These are phyloP conservation scores for Mortierella sp. DNA, from an alignment of 371 early-diverging fungal genomes.

Conservation along the genomic window DNA sequence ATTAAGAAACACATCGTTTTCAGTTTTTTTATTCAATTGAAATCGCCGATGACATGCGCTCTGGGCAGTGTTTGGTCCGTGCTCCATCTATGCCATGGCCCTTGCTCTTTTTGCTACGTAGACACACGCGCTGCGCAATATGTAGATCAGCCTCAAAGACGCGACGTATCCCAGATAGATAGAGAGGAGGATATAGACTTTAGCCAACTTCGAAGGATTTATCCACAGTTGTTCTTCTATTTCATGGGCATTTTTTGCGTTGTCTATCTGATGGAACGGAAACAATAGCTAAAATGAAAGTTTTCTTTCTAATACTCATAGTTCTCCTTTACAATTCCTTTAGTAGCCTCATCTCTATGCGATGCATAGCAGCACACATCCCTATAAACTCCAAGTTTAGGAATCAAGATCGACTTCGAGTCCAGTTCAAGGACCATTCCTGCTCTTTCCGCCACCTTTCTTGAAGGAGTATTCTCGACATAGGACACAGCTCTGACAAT, in stretches of 20 bases:
- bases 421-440: constrained; percentile 37
- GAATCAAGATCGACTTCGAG: constrained; percentile 16
- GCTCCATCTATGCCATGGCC: no score
- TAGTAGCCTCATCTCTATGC: constrained; percentile 25
- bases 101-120: no score
- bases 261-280: background rate
- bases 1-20: no score
- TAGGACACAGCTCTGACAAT: constrained; percentile 39
- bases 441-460: constrained; percentile 17
- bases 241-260: background rate
- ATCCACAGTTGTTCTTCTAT: no score
- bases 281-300: background rate
- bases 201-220: no score
- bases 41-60: no score
- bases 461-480: constrained; percentile 22
- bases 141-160: no score
- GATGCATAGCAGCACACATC: constrained; percentile 28
- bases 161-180: no score
- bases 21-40: no score
- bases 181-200: no score
- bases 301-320: constrained; percentile 20
- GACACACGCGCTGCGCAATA: no score
- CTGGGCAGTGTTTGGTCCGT: no score
- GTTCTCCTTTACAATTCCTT: constrained; percentile 19
- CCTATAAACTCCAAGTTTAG: constrained; percentile 18